Evolutionary conservation across 371 early-diverging fungal species (phyloP).

Genomic region (Mucor circinelloides): DNA sequence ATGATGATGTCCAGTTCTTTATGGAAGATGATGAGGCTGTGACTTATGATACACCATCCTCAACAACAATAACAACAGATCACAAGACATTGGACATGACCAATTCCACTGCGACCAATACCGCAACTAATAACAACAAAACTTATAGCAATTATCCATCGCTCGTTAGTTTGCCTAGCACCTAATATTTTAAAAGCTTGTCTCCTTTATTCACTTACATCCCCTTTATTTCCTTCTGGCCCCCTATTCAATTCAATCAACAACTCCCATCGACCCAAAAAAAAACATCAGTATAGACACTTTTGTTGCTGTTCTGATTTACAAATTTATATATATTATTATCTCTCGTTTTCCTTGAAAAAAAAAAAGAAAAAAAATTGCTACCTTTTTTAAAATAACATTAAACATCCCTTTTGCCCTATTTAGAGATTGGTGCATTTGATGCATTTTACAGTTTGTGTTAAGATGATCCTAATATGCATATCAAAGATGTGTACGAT

Average conservation of each 20-base stretch:
- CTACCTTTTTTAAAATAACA: too few species aligned
- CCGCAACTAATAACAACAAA: not conserved
- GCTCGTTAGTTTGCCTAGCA: slow-evolving; percentile 22
- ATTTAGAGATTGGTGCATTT: too few species aligned
- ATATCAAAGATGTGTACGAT: too few species aligned
- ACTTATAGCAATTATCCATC: slow-evolving; percentile 8
- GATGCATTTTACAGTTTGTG: too few species aligned
- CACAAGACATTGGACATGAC: slow-evolving; percentile 20
- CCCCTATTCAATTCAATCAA: not conserved
- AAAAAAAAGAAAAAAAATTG: not conserved
- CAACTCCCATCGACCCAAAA: not conserved
- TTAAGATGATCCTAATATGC: too few species aligned
- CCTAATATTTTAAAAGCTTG: not conserved
- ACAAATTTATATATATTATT: not conserved
- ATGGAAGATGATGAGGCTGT: slow-evolving; percentile 51
- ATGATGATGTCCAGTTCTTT: slow-evolving; percentile 51
- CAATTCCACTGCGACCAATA: not conserved
- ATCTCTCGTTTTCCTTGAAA: not conserved
- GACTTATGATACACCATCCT: slow-evolving; percentile 12
- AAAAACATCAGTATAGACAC: not conserved
- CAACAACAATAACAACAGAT: slow-evolving; percentile 6
- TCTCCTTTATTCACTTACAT: not conserved
- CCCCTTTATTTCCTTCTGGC: not conserved
- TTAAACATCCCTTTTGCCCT: too few species aligned
- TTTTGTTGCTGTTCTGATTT: not conserved